Conservation (phyloP, 257 asterid species). For the Ehretia macrophylla region DNA sequence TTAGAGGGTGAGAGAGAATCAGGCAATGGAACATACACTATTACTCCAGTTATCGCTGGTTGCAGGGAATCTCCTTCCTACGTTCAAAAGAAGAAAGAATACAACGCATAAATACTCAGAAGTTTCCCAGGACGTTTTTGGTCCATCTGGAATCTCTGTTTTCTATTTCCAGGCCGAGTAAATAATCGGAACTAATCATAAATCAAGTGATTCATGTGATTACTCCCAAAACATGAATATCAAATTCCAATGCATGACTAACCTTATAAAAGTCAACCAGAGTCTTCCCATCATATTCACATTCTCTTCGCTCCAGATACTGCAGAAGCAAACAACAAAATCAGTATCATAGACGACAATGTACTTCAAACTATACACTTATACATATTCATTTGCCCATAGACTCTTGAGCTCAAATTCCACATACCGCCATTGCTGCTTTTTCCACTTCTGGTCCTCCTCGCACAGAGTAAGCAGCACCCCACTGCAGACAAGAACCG, state of each 20-base stretch:
- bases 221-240: not conserved
- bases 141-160: too few species aligned
- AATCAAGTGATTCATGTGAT: not conserved
- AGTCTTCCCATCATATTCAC: constrained; percentile 80
- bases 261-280: constrained; percentile 68
- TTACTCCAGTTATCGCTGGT: constrained; percentile 61
- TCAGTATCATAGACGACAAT: not conserved
- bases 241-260: constrained; percentile 17
- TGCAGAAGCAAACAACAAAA: constrained; percentile 12
- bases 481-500: constrained; percentile 59
- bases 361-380: not conserved
- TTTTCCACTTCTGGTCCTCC: constrained; percentile 80
- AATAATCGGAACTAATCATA: not conserved
- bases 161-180: too few species aligned
- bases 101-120: not conserved
- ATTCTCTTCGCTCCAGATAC: constrained; percentile 88
- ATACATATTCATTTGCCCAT: not conserved
- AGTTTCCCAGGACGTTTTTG: not conserved
- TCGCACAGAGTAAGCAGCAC: constrained; percentile 79
- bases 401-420: not conserved
- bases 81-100: constrained; percentile 5
- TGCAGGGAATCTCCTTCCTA: constrained; percentile 64
- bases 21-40: constrained; percentile 48
- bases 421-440: constrained; percentile 73
- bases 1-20: too few species aligned